A percentile compares a stretch with the other conserved stretches of the same genome.
Evolutionary conservation across 148 eudicot species (phyloP).

Genomic region (Rheum nobile): DNA sequence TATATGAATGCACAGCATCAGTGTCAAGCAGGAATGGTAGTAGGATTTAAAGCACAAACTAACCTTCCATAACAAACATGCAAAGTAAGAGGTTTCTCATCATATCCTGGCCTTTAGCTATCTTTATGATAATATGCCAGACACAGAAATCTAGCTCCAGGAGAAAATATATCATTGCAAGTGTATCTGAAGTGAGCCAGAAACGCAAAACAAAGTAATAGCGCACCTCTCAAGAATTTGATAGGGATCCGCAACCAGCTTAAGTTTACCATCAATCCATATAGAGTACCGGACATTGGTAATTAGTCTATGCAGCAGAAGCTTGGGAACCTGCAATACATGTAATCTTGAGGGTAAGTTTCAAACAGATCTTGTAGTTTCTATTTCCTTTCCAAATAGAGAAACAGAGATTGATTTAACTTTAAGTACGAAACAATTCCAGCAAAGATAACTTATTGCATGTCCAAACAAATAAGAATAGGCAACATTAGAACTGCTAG

Average conservation of each 20-base stretch:
- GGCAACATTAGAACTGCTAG: neutral
- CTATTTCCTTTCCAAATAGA: neutral
- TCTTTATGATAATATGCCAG: neutral
- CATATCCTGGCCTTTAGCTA: neutral
- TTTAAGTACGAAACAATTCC: neutral
- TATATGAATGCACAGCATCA: neutral
- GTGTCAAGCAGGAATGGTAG: neutral
- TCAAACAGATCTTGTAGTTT: neutral
- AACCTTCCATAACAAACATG: neutral
- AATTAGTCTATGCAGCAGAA: constrained; percentile 8
- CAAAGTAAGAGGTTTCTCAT: neutral
- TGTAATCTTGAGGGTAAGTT: neutral
- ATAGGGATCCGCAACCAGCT: constrained; percentile 9
- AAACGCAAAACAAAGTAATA: neutral
- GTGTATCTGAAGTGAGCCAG: neutral
- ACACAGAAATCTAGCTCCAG: neutral
- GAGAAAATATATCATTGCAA: neutral
- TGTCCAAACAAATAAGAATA: neutral
- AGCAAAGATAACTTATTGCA: neutral
- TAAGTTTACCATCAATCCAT: constrained; percentile 11
- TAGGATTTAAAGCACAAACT: neutral
- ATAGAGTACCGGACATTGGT: constrained; percentile 10
- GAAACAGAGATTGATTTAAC: neutral
- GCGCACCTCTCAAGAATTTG: constrained; percentile 8
- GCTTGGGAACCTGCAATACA: constrained; percentile 9